Evolutionary conservation across 805 yeast species (phyloP), one percentile per base, ranked within the genome.

Genomic region (Lipomyces yamadae): DNA sequence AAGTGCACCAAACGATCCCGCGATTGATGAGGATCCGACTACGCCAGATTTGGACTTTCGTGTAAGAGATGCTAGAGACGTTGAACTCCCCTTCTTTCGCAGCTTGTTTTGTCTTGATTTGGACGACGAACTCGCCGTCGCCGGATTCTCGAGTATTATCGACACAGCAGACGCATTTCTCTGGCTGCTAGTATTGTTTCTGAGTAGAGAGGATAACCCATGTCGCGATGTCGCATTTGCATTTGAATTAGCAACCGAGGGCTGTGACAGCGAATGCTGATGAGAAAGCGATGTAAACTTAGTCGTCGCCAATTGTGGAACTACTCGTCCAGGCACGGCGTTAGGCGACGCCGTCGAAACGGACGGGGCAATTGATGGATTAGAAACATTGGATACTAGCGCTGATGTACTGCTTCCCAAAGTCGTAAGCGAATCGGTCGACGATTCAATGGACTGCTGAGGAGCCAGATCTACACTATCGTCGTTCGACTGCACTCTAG

Each of bases 281-380:
- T 58, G 57, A 11, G 65, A 53, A 15, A 67, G 34, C 3, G 70
- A 64, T n/a, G 70, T 66, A 54, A 66, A 66, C 18, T 61, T 66
- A 15, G 70, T 62, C 13, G 63, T 63, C 24, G 70, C 59, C 30
- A 66, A 37, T 30, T 60, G 53, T 29, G 63, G 53, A 3, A 63
- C 61, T 24, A 60, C 58, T 33, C 65, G 58, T 11, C 65, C 64
- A 2, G 58, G 59, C 8, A 18, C 61, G 1, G 66, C 37, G 50
- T 52, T 34, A 30, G 61, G 33, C 53, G 63, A 48, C 33, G 33
- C 33, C 0, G 45, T 42, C 35, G 50, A n/a, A 35, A 30, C 24
- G 32, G 56, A 53, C 42, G 62, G 58, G 56, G 34, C 34, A 53
- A 15, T 33, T 45, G 63, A 45, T 39, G 37, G 54, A 52, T 45